A percentile compares a stretch with the other conserved stretches of the same genome.
phyloP scores from a whole-genome alignment of 148 eudicot genomes.

The Heliosperma pusillum region DNA sequence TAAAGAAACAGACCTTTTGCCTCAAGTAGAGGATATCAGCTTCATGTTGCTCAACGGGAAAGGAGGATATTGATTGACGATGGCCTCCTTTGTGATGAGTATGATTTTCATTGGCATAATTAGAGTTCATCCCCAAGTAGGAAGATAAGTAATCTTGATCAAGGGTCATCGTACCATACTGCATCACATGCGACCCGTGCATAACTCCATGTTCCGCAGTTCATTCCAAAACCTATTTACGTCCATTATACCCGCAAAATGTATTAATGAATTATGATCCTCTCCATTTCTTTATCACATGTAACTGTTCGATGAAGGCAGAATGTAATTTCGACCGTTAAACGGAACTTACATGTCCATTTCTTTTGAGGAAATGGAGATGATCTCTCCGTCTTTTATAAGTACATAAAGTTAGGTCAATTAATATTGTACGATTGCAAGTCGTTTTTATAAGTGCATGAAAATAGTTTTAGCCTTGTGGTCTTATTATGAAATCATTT shows the following conservation, averaged over 20 bases:
- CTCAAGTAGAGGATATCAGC: constrained; percentile 30
- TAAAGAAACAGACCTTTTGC: constrained; percentile 28
- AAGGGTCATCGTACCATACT: constrained; percentile 26
- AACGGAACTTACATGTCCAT: no score
- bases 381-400: no score
- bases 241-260: neutral
- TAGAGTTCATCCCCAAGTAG: constrained; percentile 17
- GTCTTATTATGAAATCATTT: no score
- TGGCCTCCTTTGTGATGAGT: constrained; percentile 12
- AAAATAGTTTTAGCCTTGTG: neutral
- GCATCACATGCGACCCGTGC: constrained; percentile 31
- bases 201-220: constrained; percentile 22
- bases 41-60: constrained; percentile 31
- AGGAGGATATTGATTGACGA: neutral
- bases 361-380: no score
- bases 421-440: no score
- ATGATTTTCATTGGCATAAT: constrained; percentile 3
- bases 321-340: no score
- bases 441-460: no score
- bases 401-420: no score
- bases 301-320: no score
- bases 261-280: no score
- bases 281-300: no score
- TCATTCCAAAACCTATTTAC: constrained; percentile 23
- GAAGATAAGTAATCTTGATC: constrained; percentile 16